Evolutionary conservation across 768 basidiomycete species (phyloP), one percentile per base, ranked within the genome.

Genomic region (Mycena sanguinolenta): DNA sequence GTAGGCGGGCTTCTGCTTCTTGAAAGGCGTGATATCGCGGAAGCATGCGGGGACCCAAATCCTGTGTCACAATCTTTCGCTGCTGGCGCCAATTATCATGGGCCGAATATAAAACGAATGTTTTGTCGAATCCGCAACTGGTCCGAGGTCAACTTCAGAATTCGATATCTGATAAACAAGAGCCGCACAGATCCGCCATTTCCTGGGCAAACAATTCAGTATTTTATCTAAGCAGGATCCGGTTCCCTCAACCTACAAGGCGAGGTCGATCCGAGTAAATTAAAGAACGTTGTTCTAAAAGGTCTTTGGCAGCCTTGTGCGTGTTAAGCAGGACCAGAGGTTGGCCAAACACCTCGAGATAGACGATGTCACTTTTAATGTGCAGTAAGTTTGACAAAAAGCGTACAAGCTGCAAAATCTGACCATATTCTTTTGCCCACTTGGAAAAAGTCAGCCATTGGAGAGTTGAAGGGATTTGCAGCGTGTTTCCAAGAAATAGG

Each of bases 191-290:
- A 38, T 12, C 14, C 2, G 62, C 62, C 62, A 63, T 63, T 63
- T 53, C 34, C 49, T 63, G 25, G 5, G 50, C 32, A 25, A 9
- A 12, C 52, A 34, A 25, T 8, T n/a, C 1, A 23, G 13, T 49
- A n/a, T n/a, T n/a, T n/a, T n/a, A n/a, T n/a, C n/a, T 38, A 38
- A 9, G 3, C 36, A 23, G 46, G 10, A 49, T 7, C 13, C 10
- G 27, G 0, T 27, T 32, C 4, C 9, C 30, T 5, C 30, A 10
- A 28, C 66, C 27, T n/a, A 62, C 66, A 54, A 52, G 61, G 32
- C 16, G 62, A 23, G 80, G 80, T 10, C 79, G 63, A 55, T 82
- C 82, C 23, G 78, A 80, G 59, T 82, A 80, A 27, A 76, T 78
- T n/a, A n/a, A n/a, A n/a, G n/a, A n/a, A 10, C 67, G 67, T 1